Evolutionary conservation across 495 filamentous ascomycete genomes (phyloP), one percentile per base, ranked within the genome.

Genomic region (Pseudomonodictys pantanalensis): DNA sequence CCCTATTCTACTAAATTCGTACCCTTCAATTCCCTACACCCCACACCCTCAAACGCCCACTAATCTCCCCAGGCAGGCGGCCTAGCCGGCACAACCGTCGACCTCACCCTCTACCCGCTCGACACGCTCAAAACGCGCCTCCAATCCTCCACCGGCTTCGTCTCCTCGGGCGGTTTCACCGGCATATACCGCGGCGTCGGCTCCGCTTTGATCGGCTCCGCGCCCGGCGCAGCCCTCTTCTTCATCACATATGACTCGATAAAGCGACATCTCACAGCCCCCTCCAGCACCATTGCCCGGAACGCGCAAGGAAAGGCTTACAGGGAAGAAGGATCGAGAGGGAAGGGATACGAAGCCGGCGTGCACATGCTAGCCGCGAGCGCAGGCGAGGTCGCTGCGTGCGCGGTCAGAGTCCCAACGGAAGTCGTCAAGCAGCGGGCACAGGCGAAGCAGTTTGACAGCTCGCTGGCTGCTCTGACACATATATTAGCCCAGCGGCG

Each of bases 371-470:
- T 87, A 1, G 91, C 93, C n/a, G 93, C 92, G 9, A 88, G 82
- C 11, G 69, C 91, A 28, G 95, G 95, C 26, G 93, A 98, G 75
- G 79, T 97, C 20, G 90, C 93, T 8, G 93, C 93, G 0, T 98
- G 93, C 73, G 84, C 90, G 5, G 86, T 97, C 2, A 78, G 93
- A 26, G 95, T 98, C 22, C 93, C 93, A 6, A 98, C 93, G 0
- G 93, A 98, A 71, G 93, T 98, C 2, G 78, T 97, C 62, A 98
- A 98, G 80, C 95, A 97, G 79, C 81, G 93, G 43, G 91, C 93
- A 25, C 93, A 98, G 69, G 93, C 93, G 0, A 79, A 82, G 8
- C 86, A 93, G 70, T 79, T 84, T 71, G 77, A 81, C 0, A 78
- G 72, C 68, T 89, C 80, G 56, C 73, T 74, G 68, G 76, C 62